phyloP scores from a whole-genome alignment of 306 rosid species.

The Morella rubra region DNA sequence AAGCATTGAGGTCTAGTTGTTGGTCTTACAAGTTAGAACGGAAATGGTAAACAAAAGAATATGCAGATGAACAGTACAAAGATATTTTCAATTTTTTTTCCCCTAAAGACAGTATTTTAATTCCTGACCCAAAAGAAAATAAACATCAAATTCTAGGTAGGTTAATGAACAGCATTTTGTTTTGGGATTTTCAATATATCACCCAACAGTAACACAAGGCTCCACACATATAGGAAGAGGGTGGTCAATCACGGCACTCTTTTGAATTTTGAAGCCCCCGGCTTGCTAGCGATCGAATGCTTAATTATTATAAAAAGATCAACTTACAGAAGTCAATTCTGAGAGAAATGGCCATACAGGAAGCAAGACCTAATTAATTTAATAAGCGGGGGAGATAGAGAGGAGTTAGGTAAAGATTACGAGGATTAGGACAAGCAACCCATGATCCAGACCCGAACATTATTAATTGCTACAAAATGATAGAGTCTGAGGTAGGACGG shows the following conservation, averaged over 20 bases:
- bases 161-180: no score
- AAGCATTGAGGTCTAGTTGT: no score
- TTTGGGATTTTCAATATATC: no score
- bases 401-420: constrained; percentile 14
- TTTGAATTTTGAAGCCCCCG: constrained; percentile 33
- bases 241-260: constrained; percentile 28
- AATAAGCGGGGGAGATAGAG: background rate
- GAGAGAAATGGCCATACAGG: constrained; percentile 31
- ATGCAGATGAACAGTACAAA: no score
- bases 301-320: constrained; percentile 2
- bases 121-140: no score
- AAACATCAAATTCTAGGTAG: no score
- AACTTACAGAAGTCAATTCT: constrained; percentile 42
- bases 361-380: constrained; percentile 24
- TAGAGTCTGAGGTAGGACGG: constrained; percentile 23
- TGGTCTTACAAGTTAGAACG: no score
- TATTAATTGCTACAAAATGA: background rate
- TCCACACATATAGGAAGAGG: no score
- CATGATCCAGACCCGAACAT: background rate
- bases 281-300: constrained; percentile 28
- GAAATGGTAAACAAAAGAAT: no score
- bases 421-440: constrained; percentile 13
- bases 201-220: no score
- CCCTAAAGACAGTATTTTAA: no score
- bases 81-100: no score